Evolutionary conservation across 192 early-diverging fungal species (phyloP).

Genomic region (Backusella morwellensis): DNA sequence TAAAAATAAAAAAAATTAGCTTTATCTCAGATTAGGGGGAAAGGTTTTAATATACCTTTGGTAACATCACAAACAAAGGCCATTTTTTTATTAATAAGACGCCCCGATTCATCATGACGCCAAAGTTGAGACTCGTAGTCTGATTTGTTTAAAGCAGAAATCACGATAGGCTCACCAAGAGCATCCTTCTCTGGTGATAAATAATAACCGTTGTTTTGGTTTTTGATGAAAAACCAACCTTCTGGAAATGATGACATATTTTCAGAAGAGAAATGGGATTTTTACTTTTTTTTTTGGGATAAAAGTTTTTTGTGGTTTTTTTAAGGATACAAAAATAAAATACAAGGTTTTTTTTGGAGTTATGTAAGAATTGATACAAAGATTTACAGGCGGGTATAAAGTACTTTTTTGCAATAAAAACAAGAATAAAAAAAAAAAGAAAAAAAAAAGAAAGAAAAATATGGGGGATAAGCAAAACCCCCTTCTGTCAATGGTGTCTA

Average conservation of each 20-base stretch:
- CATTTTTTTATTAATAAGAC: constrained; percentile 26
- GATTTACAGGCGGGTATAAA: not conserved
- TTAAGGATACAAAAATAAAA: not conserved
- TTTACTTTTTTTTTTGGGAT: not conserved
- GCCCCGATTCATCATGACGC: constrained; percentile 18
- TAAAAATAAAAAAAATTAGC: not conserved
- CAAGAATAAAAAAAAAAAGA: too few species aligned
- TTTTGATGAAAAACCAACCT: constrained; percentile 31
- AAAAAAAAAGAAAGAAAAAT: not conserved
- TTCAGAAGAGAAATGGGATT: not conserved
- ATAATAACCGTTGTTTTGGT: not conserved
- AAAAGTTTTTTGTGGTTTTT: not conserved
- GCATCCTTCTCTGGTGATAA: constrained; percentile 3
- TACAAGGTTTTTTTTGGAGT: not conserved
- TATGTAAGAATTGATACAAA: not conserved
- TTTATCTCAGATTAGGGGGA: too few species aligned
- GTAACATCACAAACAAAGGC: constrained; percentile 22
- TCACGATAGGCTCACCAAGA: constrained; percentile 1
- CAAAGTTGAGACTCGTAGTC: constrained; percentile 26
- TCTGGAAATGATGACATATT: constrained; percentile 21
- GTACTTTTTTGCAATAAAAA: not conserved
- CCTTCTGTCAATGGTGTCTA: not conserved
- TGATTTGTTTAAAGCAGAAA: not conserved
- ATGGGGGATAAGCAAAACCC: not conserved
- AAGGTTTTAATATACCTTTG: not conserved